These are phyloP conservation scores for Oryza punctata DNA, from an alignment of 176 grass and related monocot genomes.

Conservation along the genomic window DNA sequence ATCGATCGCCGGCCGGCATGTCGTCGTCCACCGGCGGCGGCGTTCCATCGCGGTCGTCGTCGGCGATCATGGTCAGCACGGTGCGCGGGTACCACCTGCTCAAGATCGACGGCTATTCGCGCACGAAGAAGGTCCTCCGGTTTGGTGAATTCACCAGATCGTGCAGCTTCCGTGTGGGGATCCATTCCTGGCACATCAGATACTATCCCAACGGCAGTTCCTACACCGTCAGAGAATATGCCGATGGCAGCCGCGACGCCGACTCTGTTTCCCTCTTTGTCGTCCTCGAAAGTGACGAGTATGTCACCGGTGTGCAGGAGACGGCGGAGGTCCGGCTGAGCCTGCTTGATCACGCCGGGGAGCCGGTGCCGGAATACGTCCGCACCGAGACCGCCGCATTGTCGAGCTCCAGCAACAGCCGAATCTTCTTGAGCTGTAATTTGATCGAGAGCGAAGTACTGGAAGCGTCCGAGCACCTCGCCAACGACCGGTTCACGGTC, in stretches of 20 bases:
- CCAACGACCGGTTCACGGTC: background rate
- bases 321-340: background rate
- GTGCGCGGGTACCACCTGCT: constrained; percentile 15
- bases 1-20: no score
- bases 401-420: no score
- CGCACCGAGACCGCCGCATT: background rate
- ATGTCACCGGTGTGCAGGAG: background rate
- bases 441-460: no score
- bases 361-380: background rate
- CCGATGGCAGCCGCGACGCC: no score
- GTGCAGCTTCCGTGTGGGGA: background rate
- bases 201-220: background rate
- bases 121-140: background rate
- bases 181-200: background rate
- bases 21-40: no score
- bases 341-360: background rate
- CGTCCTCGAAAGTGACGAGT: background rate
- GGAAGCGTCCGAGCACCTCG: no score
- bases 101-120: constrained; percentile 11
- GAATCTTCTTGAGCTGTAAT: no score
- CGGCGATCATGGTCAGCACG: background rate
- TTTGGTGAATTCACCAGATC: background rate
- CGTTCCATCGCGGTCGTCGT: background rate
- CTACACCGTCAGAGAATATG: no score
- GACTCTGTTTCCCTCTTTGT: background rate